phyloP scores from a whole-genome alignment of 2,329 filamentous ascomycete genomes.

The Aureobasidium pullulans region DNA sequence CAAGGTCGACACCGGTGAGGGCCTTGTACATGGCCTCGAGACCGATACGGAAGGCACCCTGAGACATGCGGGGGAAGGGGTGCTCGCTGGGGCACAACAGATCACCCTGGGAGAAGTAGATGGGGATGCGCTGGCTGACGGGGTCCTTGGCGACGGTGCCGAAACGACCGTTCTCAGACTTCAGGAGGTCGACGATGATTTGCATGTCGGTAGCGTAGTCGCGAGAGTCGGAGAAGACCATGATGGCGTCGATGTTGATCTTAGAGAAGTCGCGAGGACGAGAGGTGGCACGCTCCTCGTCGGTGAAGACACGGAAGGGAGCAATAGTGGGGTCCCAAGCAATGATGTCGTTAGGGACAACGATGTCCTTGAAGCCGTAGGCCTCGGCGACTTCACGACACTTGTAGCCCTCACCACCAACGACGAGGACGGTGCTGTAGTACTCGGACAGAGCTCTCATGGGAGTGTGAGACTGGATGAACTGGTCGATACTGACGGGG shows the following conservation, averaged over 20 bases:
- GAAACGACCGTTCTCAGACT: conserved; percentile 59
- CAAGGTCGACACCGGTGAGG: conserved; percentile 60
- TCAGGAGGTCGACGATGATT: conserved; percentile 66
- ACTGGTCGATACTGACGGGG: conserved; percentile 62
- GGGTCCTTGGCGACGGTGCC: conserved; percentile 60
- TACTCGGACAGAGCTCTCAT: conserved; percentile 71
- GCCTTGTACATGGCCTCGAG: conserved; percentile 68
- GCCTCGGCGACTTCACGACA: conserved; percentile 65
- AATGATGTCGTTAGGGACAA: conserved; percentile 66
- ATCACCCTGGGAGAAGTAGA: conserved; percentile 65
- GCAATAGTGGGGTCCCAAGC: conserved; percentile 63
- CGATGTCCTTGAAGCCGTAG: conserved; percentile 67
- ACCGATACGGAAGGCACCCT: conserved; percentile 67
- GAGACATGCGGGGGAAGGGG: conserved; percentile 60
- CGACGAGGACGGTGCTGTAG: conserved; percentile 68
- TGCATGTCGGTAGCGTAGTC: conserved; percentile 71
- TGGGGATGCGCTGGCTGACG: conserved; percentile 58
- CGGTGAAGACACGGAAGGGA: conserved; percentile 61
- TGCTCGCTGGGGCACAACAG: conserved; percentile 48
- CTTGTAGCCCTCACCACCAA: conserved; percentile 67
- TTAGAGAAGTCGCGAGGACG: conserved; percentile 65
- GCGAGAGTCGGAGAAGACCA: conserved; percentile 66
- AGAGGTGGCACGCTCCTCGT: conserved; percentile 59
- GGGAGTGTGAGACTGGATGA: conserved; percentile 70
- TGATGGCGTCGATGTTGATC: conserved; percentile 64